phyloP scores from a whole-genome alignment of 2,329 filamentous ascomycete species.

The Hypoxylon sp. region DNA sequence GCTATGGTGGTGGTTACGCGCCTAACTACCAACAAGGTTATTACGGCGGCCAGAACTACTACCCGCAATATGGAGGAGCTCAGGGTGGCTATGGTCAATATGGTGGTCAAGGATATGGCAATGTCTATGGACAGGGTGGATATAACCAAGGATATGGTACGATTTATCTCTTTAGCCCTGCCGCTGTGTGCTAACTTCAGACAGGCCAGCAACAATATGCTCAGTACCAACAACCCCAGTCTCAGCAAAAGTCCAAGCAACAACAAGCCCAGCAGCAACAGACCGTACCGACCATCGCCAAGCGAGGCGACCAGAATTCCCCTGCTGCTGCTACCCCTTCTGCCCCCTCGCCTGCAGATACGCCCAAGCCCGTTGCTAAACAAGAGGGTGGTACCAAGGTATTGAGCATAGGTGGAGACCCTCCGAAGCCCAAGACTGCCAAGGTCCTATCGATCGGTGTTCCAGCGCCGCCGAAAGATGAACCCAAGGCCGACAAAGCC shows the following conservation, averaged over 20 bases:
- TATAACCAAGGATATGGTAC: slow-evolving; percentile 60
- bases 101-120: slow-evolving; percentile 64
- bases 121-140: slow-evolving; percentile 59
- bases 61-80: slow-evolving; percentile 66
- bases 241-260: slow-evolving; percentile 62
- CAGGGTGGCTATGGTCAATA: slow-evolving; percentile 61
- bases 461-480: slow-evolving; percentile 65
- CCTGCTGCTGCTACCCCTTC: slow-evolving; percentile 58
- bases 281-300: slow-evolving; percentile 70
- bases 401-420: slow-evolving; percentile 70
- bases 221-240: slow-evolving; percentile 64
- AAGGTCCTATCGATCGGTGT: slow-evolving; percentile 84
- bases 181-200: slow-evolving; percentile 12
- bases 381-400: slow-evolving; percentile 73
- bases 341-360: slow-evolving; percentile 53
- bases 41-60: slow-evolving; percentile 64
- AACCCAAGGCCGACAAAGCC: slow-evolving; percentile 61
- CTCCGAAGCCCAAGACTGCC: slow-evolving; percentile 63
- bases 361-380: slow-evolving; percentile 64
- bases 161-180: background rate
- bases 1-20: slow-evolving; percentile 70
- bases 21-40: slow-evolving; percentile 66
- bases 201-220: slow-evolving; percentile 60
- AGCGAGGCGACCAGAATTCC: slow-evolving; percentile 65
- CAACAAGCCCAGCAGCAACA: slow-evolving; percentile 59